These are phyloP conservation scores for Xylariales sp. DNA, from an alignment of 2,329 filamentous ascomycete species.

Conservation along the genomic window DNA sequence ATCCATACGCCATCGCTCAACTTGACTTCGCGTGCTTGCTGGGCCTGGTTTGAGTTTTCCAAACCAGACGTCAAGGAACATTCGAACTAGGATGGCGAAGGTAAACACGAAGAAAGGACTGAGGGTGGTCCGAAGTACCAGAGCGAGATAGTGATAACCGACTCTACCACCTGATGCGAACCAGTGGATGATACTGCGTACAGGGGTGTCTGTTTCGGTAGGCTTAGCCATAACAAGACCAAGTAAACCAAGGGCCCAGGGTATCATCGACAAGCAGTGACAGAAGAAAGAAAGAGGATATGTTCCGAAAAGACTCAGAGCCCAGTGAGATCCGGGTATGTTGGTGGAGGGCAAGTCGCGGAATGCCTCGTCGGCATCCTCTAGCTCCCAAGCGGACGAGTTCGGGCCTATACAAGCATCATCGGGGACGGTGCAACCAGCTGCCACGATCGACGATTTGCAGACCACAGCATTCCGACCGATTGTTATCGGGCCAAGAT, in stretches of 20 bases:
- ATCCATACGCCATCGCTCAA: conserved; percentile 39
- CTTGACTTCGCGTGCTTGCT: conserved; percentile 25
- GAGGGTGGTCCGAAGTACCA: conserved; percentile 33
- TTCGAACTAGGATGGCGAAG: conserved; percentile 36
- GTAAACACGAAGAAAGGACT: conserved; percentile 41
- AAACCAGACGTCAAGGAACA: conserved; percentile 33
- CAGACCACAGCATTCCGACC: conserved; percentile 44
- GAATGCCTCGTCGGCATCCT: conserved; percentile 42
- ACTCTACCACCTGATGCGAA: conserved; percentile 42
- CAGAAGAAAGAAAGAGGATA: conserved; percentile 35
- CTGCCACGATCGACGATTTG: conserved; percentile 43
- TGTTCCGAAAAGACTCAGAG: conserved; percentile 36
- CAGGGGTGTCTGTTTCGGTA: conserved; percentile 23
- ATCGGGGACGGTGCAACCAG: conserved; percentile 43
- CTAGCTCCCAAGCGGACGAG: conserved; percentile 52
- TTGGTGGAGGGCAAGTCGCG: conserved; percentile 35
- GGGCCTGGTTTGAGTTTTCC: conserved; percentile 31
- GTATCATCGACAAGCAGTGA: conserved; percentile 38
- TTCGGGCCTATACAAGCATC: conserved; percentile 51
- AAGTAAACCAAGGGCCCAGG: conserved; percentile 39
- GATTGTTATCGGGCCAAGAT: conserved; percentile 45
- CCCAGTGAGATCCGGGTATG: conserved; percentile 39
- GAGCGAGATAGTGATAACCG: conserved; percentile 45
- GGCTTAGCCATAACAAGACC: conserved; percentile 40
- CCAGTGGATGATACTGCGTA: conserved; percentile 43